Evolutionary conservation across 2,329 filamentous ascomycete genomes (phyloP), one percentile per base, ranked within the genome.

Genomic region (Hansfordia pulvinata): DNA sequence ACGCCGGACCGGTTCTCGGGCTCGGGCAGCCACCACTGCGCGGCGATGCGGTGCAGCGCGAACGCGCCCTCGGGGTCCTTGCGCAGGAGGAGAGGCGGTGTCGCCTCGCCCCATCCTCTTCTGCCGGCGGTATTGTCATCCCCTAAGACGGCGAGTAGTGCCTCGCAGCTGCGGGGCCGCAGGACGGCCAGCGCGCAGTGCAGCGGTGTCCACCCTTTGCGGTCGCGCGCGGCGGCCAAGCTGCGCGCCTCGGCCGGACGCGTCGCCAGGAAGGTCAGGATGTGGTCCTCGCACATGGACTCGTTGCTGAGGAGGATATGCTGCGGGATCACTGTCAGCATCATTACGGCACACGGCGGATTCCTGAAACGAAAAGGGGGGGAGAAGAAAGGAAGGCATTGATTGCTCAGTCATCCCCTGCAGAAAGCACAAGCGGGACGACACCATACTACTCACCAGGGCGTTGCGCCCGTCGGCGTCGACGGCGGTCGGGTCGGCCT

Each of bases 41-140:
- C 20, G 12, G 41, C 40, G 8, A 44, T 32, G 23, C 36, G 34
- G 22, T 43, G 42, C 6, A 40, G 29, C 4, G 34, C 32, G 10
- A 35, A 40, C n/a, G 22, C 26, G 9, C 40, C 40, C 23, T 31
- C 28, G 15, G 35, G 34, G 13, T 39, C 37, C 7, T 34, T 21
- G 9, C 33, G 26, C 4, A 37, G 20, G 10, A 41, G 15, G n/a
- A n/a, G n/a, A n/a, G n/a, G n/a, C n/a, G n/a, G n/a, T n/a, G n/a
- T n/a, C n/a, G n/a, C n/a, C n/a, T n/a, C n/a, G n/a, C n/a, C n/a
- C n/a, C n/a, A n/a, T n/a, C n/a, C n/a, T n/a, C n/a, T n/a, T n/a
- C n/a, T n/a, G n/a, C n/a, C n/a, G n/a, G n/a, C n/a, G n/a, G n/a
- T n/a, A n/a, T n/a, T n/a, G 23, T 43, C 30, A 19, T 24, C 32